Evolutionary conservation across 768 basidiomycete genomes (phyloP).

Genomic region (Termitomyces sp.): DNA sequence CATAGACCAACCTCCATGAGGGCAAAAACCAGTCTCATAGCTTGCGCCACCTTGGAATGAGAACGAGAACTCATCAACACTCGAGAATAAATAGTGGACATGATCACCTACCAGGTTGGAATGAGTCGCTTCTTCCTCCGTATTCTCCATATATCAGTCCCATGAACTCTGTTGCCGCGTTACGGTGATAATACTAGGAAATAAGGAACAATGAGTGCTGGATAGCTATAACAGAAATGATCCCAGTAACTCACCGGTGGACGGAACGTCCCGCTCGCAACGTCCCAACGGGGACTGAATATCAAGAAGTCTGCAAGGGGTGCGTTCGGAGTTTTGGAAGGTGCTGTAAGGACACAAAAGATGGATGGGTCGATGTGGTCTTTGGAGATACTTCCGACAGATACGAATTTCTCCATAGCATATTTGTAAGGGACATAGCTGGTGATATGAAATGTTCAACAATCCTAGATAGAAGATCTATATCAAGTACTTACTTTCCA

Average conservation of each 20-base stretch:
- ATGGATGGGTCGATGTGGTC: slow-evolving; percentile 71
- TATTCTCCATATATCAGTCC: slow-evolving; percentile 62
- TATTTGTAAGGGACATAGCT: slow-evolving; percentile 71
- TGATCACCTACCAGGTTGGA: slow-evolving; percentile 43
- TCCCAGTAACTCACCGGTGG: slow-evolving; percentile 40
- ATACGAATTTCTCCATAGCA: slow-evolving; percentile 57
- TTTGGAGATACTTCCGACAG: slow-evolving; percentile 60
- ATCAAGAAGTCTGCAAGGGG: slow-evolving; percentile 64
- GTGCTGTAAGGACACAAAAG: slow-evolving; percentile 65
- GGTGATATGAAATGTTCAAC: neutral
- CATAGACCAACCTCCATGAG: slow-evolving; percentile 48
- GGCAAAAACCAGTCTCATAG: slow-evolving; percentile 62
- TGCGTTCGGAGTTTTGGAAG: slow-evolving; percentile 54
- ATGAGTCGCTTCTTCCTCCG: slow-evolving; percentile 59
- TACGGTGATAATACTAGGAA: slow-evolving; percentile 59
- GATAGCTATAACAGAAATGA: neutral
- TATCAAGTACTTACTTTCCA: slow-evolving; percentile 45
- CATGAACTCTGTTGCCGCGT: slow-evolving; percentile 61
- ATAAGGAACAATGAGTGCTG: neutral
- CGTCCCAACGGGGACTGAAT: slow-evolving; percentile 64
- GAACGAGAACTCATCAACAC: neutral
- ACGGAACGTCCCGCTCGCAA: slow-evolving; percentile 53
- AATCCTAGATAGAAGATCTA: neutral
- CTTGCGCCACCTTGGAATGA: slow-evolving; percentile 42
- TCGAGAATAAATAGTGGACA: neutral